phyloP scores from a whole-genome alignment of 768 basidiomycete genomes.

The Hericium erinaceus region DNA sequence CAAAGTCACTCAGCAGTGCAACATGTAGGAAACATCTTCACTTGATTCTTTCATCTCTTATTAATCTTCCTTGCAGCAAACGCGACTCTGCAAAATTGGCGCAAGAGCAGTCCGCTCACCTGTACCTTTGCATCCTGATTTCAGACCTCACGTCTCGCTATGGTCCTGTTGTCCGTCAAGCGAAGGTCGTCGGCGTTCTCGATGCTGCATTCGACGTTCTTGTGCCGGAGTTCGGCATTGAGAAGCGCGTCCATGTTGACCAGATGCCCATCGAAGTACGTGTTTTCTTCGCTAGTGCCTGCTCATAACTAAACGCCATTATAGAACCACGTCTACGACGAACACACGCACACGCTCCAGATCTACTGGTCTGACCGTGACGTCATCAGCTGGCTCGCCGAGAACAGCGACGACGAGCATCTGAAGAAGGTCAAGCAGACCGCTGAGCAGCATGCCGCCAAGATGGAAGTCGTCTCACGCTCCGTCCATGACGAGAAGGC shows the following conservation, averaged over 20 bases:
- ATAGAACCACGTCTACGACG: slow-evolving; percentile 93
- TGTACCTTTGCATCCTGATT: slow-evolving; percentile 92
- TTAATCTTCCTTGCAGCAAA: slow-evolving; percentile 41
- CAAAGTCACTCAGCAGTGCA: slow-evolving; percentile 96
- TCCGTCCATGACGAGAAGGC: slow-evolving; percentile 82
- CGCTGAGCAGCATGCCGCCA: slow-evolving; percentile 81
- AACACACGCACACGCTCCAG: slow-evolving; percentile 84
- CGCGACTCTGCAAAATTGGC: slow-evolving; percentile 86
- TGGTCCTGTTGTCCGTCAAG: slow-evolving; percentile 91
- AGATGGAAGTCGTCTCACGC: slow-evolving; percentile 85
- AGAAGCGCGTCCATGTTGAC: slow-evolving; percentile 97
- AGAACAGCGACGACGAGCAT: slow-evolving; percentile 94
- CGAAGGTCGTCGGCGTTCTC: slow-evolving; percentile 92
- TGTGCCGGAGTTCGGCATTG: slow-evolving; percentile 95
- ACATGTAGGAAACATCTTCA: slow-evolving; percentile 56
- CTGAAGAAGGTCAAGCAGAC: slow-evolving; percentile 90
- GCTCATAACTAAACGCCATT: slow-evolving; percentile 13
- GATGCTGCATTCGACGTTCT: slow-evolving; percentile 97
- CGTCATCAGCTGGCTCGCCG: slow-evolving; percentile 91
- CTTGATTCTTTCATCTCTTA: slow-evolving; percentile 1
- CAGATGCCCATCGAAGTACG: slow-evolving; percentile 97
- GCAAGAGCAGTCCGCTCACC: slow-evolving; percentile 92
- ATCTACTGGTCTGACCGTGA: slow-evolving; percentile 95
- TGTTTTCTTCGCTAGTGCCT: slow-evolving; percentile 3
- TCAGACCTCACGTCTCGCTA: slow-evolving; percentile 90